phyloP scores from a whole-genome alignment of 306 rosid species.

The Sophora flavescens region DNA sequence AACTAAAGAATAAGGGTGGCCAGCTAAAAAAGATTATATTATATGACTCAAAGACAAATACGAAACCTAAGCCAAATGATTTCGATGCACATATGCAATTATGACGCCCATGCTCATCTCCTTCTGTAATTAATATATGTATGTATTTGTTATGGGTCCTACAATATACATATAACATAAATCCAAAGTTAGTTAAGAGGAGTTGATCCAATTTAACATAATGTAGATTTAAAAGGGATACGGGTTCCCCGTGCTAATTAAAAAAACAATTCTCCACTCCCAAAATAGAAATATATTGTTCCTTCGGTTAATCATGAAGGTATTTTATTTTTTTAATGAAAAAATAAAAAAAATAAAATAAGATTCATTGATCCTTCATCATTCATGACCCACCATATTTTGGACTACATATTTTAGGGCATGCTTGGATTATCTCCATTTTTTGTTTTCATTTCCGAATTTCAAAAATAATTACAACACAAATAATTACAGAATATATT shows the following conservation, averaged over 20 bases:
- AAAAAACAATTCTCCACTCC: neutral
- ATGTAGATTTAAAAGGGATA: constrained; percentile 9
- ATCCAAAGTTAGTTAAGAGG: constrained; percentile 36
- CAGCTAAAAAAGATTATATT: neutral
- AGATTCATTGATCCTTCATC: neutral
- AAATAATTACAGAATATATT: too few species aligned
- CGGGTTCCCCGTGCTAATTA: neutral
- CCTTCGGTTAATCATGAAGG: constrained; percentile 15
- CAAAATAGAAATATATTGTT: neutral
- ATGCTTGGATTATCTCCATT: too few species aligned
- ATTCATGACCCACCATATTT: constrained; percentile 26
- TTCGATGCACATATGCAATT: neutral
- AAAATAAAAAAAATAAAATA: neutral
- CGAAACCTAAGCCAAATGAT: constrained; percentile 7
- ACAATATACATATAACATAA: neutral
- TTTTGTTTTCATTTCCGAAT: too few species aligned
- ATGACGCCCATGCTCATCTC: constrained; percentile 21
- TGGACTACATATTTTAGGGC: neutral
- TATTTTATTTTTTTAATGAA: neutral
- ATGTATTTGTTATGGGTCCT: neutral
- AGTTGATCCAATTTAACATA: constrained; percentile 25
- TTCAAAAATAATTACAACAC: too few species aligned
- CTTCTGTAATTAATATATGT: neutral
- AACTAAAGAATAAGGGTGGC: neutral
- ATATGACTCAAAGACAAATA: neutral